Conservation (phyloP, 148 eudicot species). For the Chenopodium album region DNA sequence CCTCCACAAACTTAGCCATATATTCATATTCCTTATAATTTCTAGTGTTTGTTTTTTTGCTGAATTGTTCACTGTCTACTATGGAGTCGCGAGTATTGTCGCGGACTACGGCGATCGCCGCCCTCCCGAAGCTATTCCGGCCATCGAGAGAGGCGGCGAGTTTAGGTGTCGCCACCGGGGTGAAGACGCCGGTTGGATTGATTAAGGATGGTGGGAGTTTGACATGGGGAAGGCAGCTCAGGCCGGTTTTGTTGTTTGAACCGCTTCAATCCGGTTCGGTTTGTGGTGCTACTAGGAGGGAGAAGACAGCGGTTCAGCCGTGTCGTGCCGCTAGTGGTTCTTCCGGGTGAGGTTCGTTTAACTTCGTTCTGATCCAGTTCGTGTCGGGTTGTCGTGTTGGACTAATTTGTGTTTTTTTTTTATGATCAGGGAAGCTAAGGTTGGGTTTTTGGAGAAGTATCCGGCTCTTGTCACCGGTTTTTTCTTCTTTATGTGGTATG, state of each 20-base stretch:
- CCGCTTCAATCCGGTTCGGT: slow-evolving; percentile 11
- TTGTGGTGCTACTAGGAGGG: slow-evolving; percentile 29
- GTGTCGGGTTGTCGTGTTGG: slow-evolving; percentile 7
- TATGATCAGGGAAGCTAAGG: slow-evolving; percentile 60
- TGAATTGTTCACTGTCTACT: not conserved
- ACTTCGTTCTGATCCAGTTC: slow-evolving; percentile 24
- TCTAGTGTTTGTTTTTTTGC: too few relatives aligned
- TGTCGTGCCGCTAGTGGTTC: slow-evolving; percentile 72
- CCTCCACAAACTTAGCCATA: not conserved
- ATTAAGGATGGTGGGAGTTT: slow-evolving; percentile 69
- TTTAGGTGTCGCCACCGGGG: slow-evolving; percentile 25
- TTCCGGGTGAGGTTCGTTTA: slow-evolving; percentile 98
- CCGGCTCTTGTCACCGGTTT: slow-evolving; percentile 83
- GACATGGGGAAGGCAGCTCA: slow-evolving; percentile 79
- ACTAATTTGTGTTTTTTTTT: slow-evolving; percentile 15
- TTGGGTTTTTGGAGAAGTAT: slow-evolving; percentile 73
- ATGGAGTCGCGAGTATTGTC: slow-evolving; percentile 88
- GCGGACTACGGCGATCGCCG: slow-evolving; percentile 57
- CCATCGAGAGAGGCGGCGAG: slow-evolving; percentile 30
- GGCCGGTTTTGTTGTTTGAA: slow-evolving; percentile 68
- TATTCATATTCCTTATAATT: not conserved
- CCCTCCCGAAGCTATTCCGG: slow-evolving; percentile 41
- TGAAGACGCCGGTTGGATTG: slow-evolving; percentile 24
- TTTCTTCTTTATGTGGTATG: slow-evolving; percentile 99
- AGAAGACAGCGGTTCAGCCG: slow-evolving; percentile 49